phyloP scores from a whole-genome alignment of 495 filamentous ascomycete species.

The Durotheca rogersii region DNA sequence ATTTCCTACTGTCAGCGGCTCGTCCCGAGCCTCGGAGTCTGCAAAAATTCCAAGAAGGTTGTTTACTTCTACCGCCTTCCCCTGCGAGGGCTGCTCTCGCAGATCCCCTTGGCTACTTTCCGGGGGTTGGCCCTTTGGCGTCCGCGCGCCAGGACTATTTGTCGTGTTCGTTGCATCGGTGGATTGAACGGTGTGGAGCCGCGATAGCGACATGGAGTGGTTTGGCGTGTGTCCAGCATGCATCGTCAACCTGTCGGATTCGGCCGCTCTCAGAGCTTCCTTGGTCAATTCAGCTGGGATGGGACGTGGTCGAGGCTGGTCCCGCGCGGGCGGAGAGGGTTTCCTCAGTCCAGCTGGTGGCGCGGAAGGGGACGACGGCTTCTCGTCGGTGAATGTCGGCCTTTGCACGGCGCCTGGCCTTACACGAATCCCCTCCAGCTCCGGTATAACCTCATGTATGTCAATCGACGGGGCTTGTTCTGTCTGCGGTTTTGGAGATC shows the following conservation, averaged over 20 bases:
- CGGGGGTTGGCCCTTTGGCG: constrained; percentile 28
- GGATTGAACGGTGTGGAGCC: constrained; percentile 39
- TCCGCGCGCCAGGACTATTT: constrained; percentile 41
- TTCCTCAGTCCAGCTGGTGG: constrained; percentile 25
- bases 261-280: constrained; percentile 43
- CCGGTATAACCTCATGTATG: constrained; percentile 47
- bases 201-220: constrained; percentile 44
- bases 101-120: constrained; percentile 9
- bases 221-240: constrained; percentile 52
- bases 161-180: constrained; percentile 38
- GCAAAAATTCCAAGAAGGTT: background rate
- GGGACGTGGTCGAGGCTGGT: constrained; percentile 13
- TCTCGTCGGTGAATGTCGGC: constrained; percentile 43
- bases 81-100: background rate
- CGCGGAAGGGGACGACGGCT: constrained; percentile 9
- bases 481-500: constrained; percentile 19
- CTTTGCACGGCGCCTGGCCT: constrained; percentile 44
- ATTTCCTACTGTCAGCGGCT: background rate
- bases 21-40: background rate
- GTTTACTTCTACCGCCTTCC: background rate
- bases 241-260: constrained; percentile 47
- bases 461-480: constrained; percentile 43
- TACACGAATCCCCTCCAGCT: constrained; percentile 48
- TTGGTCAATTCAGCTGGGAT: constrained; percentile 40
- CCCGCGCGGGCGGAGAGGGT: constrained; percentile 22